Evolutionary conservation across 1,139 yeast species (phyloP).

Genomic region (Lizanozyma gosingica): DNA sequence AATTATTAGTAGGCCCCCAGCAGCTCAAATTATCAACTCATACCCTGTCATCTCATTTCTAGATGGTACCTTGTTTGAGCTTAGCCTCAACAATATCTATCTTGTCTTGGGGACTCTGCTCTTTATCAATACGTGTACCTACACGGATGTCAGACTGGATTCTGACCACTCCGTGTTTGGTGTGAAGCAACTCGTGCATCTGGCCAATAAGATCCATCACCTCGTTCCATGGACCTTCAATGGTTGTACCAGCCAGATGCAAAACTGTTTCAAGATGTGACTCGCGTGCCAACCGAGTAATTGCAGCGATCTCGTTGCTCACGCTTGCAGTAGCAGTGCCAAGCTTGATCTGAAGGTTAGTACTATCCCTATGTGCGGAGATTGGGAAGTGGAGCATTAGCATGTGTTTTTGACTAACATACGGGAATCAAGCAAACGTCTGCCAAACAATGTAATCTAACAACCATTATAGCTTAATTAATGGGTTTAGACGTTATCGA

Average conservation of each 20-base stretch:
- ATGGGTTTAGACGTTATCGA: too few species aligned
- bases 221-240: constrained; percentile 88
- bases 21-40: too few species aligned
- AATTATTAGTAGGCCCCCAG: too few species aligned
- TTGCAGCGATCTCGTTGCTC: constrained; percentile 66
- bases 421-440: constrained; percentile 78
- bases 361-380: background rate
- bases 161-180: constrained; percentile 55
- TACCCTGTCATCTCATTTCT: too few species aligned
- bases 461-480: too few species aligned
- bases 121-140: constrained; percentile 72
- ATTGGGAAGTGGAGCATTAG: background rate
- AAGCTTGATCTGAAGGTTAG: constrained; percentile 30
- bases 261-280: constrained; percentile 59
- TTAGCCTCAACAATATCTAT: constrained; percentile 51
- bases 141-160: constrained; percentile 80
- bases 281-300: constrained; percentile 52
- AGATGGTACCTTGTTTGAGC: constrained; percentile 15
- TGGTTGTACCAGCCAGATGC: constrained; percentile 88
- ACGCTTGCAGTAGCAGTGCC: constrained; percentile 76
- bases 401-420: constrained; percentile 13
- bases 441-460: constrained; percentile 60
- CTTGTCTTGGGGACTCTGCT: constrained; percentile 59
- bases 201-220: constrained; percentile 76
- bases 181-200: constrained; percentile 64